Conservation (phyloP, 345 rosid genomes). For the Sonneratia alba region DNA sequence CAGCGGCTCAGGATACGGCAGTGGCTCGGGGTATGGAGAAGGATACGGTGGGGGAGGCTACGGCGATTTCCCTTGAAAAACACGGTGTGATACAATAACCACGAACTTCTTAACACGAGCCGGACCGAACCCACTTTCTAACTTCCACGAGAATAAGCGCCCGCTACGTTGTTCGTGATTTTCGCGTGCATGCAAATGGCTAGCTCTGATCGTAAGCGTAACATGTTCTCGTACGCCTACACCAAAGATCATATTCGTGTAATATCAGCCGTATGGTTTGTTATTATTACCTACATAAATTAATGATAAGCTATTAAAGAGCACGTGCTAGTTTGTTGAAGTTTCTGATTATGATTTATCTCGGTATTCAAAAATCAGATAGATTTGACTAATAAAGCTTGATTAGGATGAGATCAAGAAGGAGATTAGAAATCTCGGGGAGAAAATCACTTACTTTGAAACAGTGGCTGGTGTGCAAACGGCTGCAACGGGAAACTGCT, state of each 20-base stretch:
- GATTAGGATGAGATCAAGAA: no score
- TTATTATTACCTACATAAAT: no score
- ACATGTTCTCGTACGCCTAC: background rate
- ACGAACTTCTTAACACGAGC: background rate
- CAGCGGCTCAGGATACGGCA: conserved; percentile 11
- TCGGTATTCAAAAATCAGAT: no score
- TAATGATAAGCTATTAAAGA: no score
- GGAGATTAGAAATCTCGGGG: no score
- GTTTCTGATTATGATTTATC: no score
- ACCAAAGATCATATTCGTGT: background rate
- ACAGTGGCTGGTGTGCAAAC: no score
- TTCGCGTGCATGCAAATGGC: background rate
- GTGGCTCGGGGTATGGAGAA: conserved; percentile 13
- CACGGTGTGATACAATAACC: background rate
- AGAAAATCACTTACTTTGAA: no score
- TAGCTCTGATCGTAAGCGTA: background rate
- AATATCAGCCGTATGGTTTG: background rate
- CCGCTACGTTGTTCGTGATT: background rate
- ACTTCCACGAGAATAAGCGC: background rate
- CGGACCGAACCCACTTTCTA: background rate
- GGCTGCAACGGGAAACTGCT: no score
- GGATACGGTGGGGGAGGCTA: conserved; percentile 23
- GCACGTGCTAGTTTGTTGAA: no score
- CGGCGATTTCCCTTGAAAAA: conserved; percentile 19
- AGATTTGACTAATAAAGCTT: no score